Evolutionary conservation across 2,329 filamentous ascomycete genomes (phyloP).

Genomic region (Verticillium longisporum): DNA sequence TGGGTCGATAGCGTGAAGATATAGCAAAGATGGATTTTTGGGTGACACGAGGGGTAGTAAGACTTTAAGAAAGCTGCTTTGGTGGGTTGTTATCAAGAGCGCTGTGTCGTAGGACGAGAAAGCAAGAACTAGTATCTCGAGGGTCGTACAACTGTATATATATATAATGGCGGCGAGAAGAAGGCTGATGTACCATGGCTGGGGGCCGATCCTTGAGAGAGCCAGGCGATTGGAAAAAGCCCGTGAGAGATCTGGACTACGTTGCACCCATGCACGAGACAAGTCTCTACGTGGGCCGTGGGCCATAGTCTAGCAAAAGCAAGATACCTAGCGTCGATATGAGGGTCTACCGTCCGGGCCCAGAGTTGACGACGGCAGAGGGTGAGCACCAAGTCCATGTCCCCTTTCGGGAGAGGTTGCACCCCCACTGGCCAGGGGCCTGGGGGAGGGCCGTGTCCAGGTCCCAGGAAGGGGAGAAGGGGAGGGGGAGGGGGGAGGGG

Average conservation of each 20-base stretch:
- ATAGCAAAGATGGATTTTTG: not conserved
- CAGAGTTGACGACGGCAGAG: not conserved
- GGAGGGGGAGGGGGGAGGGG: not conserved
- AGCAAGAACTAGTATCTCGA: not conserved
- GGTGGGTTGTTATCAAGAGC: not conserved
- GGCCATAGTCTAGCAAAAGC: not conserved
- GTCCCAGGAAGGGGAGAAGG: not conserved
- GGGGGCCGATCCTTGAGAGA: not conserved
- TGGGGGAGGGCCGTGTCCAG: not conserved
- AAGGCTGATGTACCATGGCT: not conserved
- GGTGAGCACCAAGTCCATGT: not conserved
- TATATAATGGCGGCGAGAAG: not conserved
- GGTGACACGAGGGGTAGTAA: not conserved
- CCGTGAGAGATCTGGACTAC: not conserved
- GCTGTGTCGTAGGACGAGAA: not conserved
- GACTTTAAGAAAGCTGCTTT: not conserved
- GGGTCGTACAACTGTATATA: not conserved
- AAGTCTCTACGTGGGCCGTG: not conserved
- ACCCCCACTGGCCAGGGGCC: not conserved
- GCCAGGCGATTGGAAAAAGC: constrained; percentile 1
- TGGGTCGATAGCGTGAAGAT: not conserved
- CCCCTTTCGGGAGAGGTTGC: not conserved
- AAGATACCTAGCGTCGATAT: not conserved
- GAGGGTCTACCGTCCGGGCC: not conserved
- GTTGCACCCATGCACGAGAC: not conserved